A percentile compares a stretch with the other conserved stretches of the same genome.
Evolutionary conservation across 768 basidiomycete species (phyloP).

Genomic region (Trametes cingulata): DNA sequence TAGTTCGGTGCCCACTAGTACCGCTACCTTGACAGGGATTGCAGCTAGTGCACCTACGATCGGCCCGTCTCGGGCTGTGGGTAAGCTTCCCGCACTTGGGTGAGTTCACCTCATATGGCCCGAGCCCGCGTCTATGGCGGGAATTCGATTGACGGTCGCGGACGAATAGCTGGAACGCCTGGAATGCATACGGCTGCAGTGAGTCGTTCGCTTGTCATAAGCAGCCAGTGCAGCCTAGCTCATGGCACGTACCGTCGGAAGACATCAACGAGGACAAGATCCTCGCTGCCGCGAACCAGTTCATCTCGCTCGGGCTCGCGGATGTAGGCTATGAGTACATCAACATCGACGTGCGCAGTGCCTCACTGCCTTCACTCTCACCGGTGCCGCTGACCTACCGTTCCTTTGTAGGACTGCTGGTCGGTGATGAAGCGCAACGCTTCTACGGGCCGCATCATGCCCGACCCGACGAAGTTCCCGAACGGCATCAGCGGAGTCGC

Average conservation of each 20-base stretch:
- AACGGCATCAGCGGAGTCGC: constrained; percentile 50
- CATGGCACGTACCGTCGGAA: constrained; percentile 15
- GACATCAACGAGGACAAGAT: constrained; percentile 48
- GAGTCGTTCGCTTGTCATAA: constrained; percentile 3
- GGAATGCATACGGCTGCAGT: constrained; percentile 52
- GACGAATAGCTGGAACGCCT: constrained; percentile 47
- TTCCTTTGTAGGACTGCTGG: constrained; percentile 50
- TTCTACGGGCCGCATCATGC: constrained; percentile 43
- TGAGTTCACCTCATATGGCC: no score
- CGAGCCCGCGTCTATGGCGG: no score
- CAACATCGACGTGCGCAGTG: constrained; percentile 48
- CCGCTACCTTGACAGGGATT: constrained; percentile 29
- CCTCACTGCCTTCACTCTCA: neutral
- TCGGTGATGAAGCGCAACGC: constrained; percentile 41
- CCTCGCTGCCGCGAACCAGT: constrained; percentile 46
- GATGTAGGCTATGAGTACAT: constrained; percentile 52
- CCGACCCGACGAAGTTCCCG: constrained; percentile 55
- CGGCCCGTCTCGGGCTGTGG: constrained; percentile 42
- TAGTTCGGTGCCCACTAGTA: neutral
- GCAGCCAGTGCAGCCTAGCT: neutral
- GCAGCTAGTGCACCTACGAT: constrained; percentile 41
- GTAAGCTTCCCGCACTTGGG: constrained; percentile 51
- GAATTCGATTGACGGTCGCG: no score
- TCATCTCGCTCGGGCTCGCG: constrained; percentile 49
- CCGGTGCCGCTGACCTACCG: neutral